Evolutionary conservation across 129 eudicot species (phyloP), one percentile per base, ranked within the genome.

Genomic region (Rutidosis leptorrhynchoides): DNA sequence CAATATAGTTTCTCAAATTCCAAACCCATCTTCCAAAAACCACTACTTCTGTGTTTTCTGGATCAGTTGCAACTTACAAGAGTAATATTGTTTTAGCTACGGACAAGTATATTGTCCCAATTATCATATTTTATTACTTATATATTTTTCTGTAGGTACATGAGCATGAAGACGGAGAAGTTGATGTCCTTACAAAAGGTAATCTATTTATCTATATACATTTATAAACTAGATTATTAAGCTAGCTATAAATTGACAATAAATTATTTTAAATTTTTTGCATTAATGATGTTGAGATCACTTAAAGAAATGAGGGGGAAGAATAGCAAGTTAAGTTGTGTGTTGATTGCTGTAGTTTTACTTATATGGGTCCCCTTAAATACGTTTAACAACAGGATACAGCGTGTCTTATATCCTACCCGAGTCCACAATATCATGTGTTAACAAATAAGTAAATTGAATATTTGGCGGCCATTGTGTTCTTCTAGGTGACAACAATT

Each of bases 131-230:
- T 29, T 37, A 66, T 26, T 4, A 10, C 62, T 48, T 21, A 30
- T 30, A 58, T 4, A 2, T 23, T 58, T 56, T 61, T 37, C 42
- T 68, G 46, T 79, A 92, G 98, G 98, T 92, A 80, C 98, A 92
- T 79, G 98, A 92, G 71, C 92, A 80, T 62, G 78, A 83, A 80
- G 96, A 85, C 7, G 91, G 96, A 78, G 98, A 83, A 78, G 95
- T 92, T 52, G 95, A 92, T 80, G 89, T 92, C 65, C 95, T 92
- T 32, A 92, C 98, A 58, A 92, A 92, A 92, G 98, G 98, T 88
- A 76, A 45, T 3, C 24, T 23, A 48, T n/a, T n/a, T 48, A 40
- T 40, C 43, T n/a, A n/a, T n/a, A n/a, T n/a, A 59, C 43, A 23
- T 53, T 42, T n/a, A 3, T 43, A 21, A 65, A 22, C n/a, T 72